Conservation (phyloP, 1,284 basidiomycete species). For the Crepidotus sp. region DNA sequence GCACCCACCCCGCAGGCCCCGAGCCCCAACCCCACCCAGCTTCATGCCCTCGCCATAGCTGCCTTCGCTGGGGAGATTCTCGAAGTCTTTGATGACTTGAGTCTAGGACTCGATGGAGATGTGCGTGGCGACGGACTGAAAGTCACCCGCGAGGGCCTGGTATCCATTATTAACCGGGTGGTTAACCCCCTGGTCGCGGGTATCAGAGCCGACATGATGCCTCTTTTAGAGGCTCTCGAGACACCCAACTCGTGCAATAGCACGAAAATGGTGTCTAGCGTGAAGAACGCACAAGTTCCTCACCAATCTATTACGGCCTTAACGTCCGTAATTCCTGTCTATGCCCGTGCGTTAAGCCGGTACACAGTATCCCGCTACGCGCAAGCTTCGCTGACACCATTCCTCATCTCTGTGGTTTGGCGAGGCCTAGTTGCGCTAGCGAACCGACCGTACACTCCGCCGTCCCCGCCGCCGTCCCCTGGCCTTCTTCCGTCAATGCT, state of each 20-base stretch:
- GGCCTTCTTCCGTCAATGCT: constrained; percentile 24
- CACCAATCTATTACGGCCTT: constrained; percentile 56
- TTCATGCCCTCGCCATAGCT: constrained; percentile 59
- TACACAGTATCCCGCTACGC: constrained; percentile 45
- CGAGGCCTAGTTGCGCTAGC: constrained; percentile 59
- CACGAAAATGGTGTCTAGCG: constrained; percentile 28
- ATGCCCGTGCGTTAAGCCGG: constrained; percentile 47
- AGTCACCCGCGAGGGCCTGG: constrained; percentile 53
- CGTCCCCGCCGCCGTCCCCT: constrained; percentile 39
- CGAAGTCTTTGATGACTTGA: constrained; percentile 55
- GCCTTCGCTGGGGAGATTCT: constrained; percentile 65
- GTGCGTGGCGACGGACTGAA: constrained; percentile 56
- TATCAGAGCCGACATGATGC: constrained; percentile 52
- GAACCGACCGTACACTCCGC: constrained; percentile 38
- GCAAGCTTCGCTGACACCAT: constrained; percentile 53
- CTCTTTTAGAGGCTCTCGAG: constrained; percentile 56
- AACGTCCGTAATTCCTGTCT: constrained; percentile 50
- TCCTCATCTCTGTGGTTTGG: constrained; percentile 68
- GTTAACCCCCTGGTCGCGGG: constrained; percentile 52
- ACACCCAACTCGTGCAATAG: constrained; percentile 26
- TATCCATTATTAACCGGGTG: constrained; percentile 57
- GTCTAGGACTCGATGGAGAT: constrained; percentile 53
- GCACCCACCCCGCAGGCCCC: constrained; percentile 43
- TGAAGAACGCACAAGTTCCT: constrained; percentile 31
- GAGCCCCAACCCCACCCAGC: constrained; percentile 54